Evolutionary conservation across 768 basidiomycete species (phyloP).

Genomic region (Hydnum rufescens): DNA sequence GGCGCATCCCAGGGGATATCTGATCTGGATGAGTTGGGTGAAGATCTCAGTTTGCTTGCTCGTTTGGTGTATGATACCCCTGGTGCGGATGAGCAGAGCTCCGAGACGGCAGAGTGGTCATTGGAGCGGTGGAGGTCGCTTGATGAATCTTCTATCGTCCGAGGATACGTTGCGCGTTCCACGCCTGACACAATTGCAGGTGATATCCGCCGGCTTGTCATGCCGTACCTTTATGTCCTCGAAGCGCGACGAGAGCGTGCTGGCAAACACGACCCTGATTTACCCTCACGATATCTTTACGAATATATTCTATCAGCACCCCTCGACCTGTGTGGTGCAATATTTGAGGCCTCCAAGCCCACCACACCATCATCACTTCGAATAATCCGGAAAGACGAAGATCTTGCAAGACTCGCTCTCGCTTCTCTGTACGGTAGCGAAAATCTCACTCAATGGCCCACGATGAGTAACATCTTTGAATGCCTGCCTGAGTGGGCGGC

Average conservation of each 20-base stretch:
- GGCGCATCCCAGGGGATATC: constrained; percentile 64
- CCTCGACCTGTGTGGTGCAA: constrained; percentile 43
- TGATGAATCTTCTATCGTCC: constrained; percentile 41
- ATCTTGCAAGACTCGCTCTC: constrained; percentile 69
- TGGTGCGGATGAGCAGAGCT: constrained; percentile 19
- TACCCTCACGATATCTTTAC: constrained; percentile 47
- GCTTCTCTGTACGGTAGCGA: constrained; percentile 75
- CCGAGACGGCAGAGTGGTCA: constrained; percentile 39
- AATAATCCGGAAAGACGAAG: constrained; percentile 61
- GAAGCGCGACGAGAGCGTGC: constrained; percentile 73
- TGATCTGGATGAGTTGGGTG: constrained; percentile 67
- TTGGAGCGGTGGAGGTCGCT: constrained; percentile 53
- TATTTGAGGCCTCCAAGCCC: constrained; percentile 86
- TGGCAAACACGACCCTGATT: constrained; percentile 43
- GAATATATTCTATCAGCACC: constrained; percentile 52
- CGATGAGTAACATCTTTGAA: constrained; percentile 86
- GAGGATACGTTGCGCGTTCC: constrained; percentile 58
- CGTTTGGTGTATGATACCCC: constrained; percentile 71
- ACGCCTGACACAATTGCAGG: constrained; percentile 39
- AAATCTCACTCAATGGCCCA: constrained; percentile 49
- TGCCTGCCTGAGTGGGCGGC: constrained; percentile 76
- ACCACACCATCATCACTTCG: constrained; percentile 52
- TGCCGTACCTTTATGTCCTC: constrained; percentile 85
- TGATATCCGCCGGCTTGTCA: constrained; percentile 57
- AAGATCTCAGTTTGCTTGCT: constrained; percentile 76